Evolutionary conservation across 371 early-diverging fungal species (phyloP).

Genomic region (Mortierella sp.): DNA sequence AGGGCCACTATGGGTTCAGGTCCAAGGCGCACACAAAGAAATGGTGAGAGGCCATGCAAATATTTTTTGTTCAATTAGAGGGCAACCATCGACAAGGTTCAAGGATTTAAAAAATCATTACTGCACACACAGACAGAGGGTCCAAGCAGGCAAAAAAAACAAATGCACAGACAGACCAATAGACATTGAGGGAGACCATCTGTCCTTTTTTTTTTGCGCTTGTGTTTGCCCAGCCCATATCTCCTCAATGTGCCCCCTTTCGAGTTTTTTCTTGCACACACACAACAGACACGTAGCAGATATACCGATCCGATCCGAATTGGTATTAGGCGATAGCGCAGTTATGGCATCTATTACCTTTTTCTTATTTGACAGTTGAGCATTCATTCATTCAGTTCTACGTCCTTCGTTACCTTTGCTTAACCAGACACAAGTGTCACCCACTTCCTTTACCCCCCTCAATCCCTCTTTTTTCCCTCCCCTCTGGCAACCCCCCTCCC

Average conservation of each 20-base stretch:
- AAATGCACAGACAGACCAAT: not conserved
- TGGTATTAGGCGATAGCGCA: too few species aligned
- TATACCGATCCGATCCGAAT: too few species aligned
- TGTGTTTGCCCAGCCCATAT: too few species aligned
- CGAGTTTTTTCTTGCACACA: too few species aligned
- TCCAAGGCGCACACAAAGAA: not conserved
- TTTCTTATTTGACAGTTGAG: too few species aligned
- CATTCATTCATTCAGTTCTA: not conserved
- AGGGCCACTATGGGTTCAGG: too few species aligned
- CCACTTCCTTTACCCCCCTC: not conserved
- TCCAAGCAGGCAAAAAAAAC: not conserved
- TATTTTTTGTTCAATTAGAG: not conserved
- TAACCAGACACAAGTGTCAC: not conserved
- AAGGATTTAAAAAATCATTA: not conserved
- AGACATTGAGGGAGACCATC: not conserved
- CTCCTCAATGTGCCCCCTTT: too few species aligned
- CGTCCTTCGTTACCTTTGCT: not conserved
- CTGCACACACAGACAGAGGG: not conserved
- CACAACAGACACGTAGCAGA: too few species aligned
- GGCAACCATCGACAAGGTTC: not conserved
- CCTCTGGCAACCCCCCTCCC: not conserved
- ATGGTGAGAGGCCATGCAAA: not conserved
- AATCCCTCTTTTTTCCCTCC: not conserved
- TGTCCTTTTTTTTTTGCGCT: not conserved
- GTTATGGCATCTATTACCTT: too few species aligned